A percentile compares a stretch with the other conserved stretches of the same genome.
Conservation (phyloP, 2,329 filamentous ascomycete genomes). For the Lomentospora prolificans region DNA sequence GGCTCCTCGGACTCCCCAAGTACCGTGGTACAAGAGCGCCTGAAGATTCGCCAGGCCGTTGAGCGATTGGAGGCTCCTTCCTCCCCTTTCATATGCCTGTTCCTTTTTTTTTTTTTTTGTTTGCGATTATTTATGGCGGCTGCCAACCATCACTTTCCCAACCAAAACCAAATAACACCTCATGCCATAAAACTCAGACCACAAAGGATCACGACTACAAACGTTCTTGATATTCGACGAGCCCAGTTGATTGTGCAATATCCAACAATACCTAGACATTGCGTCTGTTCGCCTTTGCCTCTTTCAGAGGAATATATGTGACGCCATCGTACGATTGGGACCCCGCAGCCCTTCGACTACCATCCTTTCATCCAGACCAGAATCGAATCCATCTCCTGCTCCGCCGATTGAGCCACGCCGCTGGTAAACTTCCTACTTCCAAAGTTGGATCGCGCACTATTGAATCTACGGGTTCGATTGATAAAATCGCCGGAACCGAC, state of each 20-base stretch:
- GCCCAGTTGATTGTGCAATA: background rate
- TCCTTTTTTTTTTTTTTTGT: no score
- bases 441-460: no score
- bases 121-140: no score
- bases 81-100: background rate
- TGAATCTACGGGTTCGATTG: background rate
- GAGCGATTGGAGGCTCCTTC: background rate
- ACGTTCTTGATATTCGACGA: background rate
- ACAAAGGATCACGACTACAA: background rate
- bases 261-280: background rate
- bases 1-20: background rate
- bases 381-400: no score
- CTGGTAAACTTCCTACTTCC: no score
- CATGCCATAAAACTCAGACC: background rate
- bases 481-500: no score
- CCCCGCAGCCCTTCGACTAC: background rate
- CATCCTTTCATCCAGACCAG: background rate
- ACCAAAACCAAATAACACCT: background rate
- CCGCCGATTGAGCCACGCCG: no score
- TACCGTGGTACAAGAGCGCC: background rate
- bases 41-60: background rate
- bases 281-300: background rate
- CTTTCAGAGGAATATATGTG: background rate
- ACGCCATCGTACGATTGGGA: constrained; percentile 3
- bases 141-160: background rate